These are phyloP conservation scores for Tephrocybe sp. DNA, from an alignment of 768 basidiomycete species.

Conservation along the genomic window DNA sequence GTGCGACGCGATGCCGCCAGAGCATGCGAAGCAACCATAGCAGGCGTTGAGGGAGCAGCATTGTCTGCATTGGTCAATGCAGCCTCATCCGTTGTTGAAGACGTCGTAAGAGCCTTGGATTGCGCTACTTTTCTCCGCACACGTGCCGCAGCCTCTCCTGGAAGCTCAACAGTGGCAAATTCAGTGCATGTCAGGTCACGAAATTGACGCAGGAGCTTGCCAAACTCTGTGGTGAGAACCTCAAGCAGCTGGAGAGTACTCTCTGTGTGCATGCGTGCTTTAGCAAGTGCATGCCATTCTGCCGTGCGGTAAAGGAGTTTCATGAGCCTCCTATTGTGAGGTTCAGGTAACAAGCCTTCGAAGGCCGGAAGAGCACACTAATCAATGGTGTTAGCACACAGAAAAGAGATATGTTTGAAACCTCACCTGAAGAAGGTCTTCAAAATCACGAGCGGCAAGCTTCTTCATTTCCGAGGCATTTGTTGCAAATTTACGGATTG, in stretches of 20 bases:
- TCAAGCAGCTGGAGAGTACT: constrained; percentile 6
- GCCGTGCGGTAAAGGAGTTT: constrained; percentile 5
- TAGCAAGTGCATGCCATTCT: constrained; percentile 12
- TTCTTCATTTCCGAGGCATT: constrained; percentile 22
- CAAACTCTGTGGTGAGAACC: neutral
- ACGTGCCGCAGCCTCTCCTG: neutral
- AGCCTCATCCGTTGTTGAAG: too few relatives aligned
- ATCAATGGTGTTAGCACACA: neutral
- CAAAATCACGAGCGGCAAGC: constrained; percentile 23
- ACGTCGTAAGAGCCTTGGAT: too few relatives aligned
- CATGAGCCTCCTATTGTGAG: constrained; percentile 2
- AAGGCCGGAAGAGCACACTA: constrained; percentile 7
- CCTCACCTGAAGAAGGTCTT: constrained; percentile 27
- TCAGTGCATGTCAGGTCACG: neutral
- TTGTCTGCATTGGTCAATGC: too few relatives aligned
- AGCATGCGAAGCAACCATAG: neutral
- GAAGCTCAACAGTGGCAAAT: constrained; percentile 7
- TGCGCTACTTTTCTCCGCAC: too few relatives aligned
- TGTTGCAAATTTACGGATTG: constrained; percentile 18
- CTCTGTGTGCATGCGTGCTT: constrained; percentile 10
- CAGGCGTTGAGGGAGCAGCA: too few relatives aligned
- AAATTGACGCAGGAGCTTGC: constrained; percentile 3
- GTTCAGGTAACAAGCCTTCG: constrained; percentile 8
- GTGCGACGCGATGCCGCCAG: neutral
- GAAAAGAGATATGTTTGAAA: neutral